These are phyloP conservation scores for Dryadomyces quercivorus DNA, from an alignment of 2,329 filamentous ascomycete species.

Conservation along the genomic window DNA sequence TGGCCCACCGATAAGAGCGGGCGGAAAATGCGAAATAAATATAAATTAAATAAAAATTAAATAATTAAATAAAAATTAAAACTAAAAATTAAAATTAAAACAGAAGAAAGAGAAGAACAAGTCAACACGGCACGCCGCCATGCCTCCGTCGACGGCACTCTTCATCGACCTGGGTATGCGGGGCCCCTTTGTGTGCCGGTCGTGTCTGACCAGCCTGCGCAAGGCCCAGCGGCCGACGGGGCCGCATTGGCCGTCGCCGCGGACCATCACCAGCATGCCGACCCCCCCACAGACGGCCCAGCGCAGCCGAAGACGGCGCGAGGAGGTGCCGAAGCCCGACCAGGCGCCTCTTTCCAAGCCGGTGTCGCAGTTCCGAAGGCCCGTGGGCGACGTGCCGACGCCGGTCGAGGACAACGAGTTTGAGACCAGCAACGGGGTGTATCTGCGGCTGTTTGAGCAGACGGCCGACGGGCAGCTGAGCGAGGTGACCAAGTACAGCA, in stretches of 20 bases:
- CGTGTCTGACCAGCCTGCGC: constrained; percentile 12
- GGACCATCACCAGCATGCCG: neutral
- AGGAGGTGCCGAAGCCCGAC: neutral
- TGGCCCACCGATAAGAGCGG: neutral
- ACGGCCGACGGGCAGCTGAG: constrained; percentile 24
- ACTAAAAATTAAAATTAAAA: constrained; percentile 2
- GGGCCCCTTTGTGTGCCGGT: constrained; percentile 12
- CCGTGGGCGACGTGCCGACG: too few species aligned
- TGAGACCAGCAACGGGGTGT: constrained; percentile 10
- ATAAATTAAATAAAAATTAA: neutral
- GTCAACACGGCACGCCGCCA: neutral
- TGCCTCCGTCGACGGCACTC: constrained; percentile 7
- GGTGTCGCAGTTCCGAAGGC: too few species aligned
- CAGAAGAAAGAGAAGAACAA: constrained; percentile 1
- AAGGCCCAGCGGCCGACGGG: neutral
- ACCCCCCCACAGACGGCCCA: neutral
- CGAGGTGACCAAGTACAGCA: constrained; percentile 23
- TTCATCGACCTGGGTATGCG: constrained; percentile 9
- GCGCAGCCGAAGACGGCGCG: neutral
- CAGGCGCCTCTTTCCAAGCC: too few species aligned
- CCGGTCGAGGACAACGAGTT: constrained; percentile 2
- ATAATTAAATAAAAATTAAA: neutral
- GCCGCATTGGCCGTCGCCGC: neutral
- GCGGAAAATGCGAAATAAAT: neutral
- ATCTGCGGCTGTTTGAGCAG: constrained; percentile 37